A percentile compares a stretch with the other conserved stretches of the same genome.
phyloP scores from a whole-genome alignment of 1,284 basidiomycete genomes.

The Microbotryomycetes sp. region DNA sequence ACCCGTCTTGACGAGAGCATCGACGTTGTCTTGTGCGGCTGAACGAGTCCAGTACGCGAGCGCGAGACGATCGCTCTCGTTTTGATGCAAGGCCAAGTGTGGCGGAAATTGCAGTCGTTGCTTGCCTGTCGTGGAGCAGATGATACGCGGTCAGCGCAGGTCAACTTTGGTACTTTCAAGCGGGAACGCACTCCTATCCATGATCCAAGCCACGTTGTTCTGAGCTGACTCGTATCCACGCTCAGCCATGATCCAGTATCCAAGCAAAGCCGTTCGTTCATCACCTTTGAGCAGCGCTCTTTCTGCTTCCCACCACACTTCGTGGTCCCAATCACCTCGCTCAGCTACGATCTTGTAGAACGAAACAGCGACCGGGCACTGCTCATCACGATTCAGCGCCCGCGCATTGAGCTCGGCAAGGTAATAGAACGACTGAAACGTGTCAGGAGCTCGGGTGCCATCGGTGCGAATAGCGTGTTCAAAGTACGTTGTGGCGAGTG shows the following conservation, averaged over 20 bases:
- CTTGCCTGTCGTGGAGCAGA: conserved; percentile 52
- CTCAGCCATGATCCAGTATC: conserved; percentile 92
- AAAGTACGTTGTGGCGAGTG: conserved; percentile 62
- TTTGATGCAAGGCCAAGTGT: conserved; percentile 13
- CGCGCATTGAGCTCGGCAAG: conserved; percentile 67
- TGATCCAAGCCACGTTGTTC: conserved; percentile 87
- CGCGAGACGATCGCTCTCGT: conserved; percentile 71
- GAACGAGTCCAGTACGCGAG: conserved; percentile 91
- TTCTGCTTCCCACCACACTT: conserved; percentile 77
- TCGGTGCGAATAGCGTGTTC: conserved; percentile 75
- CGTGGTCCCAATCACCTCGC: conserved; percentile 73
- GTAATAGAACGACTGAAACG: conserved; percentile 88
- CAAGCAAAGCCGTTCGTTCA: conserved; percentile 62
- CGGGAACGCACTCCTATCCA: conserved; percentile 75
- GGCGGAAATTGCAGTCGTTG: conserved; percentile 53
- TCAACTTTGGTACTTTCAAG: conserved; percentile 16
- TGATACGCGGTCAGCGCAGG: conserved; percentile 15
- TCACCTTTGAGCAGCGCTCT: conserved; percentile 67
- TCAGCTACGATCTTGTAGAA: conserved; percentile 86
- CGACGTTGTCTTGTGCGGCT: conserved; percentile 86
- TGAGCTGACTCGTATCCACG: conserved; percentile 86
- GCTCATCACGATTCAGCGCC: conserved; percentile 45
- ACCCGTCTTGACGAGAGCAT: conserved; percentile 80
- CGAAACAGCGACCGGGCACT: conserved; percentile 74
- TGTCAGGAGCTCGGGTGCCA: conserved; percentile 48